These are phyloP conservation scores for Hyphopichia homilentoma DNA, from an alignment of 805 yeast species.

Conservation along the genomic window DNA sequence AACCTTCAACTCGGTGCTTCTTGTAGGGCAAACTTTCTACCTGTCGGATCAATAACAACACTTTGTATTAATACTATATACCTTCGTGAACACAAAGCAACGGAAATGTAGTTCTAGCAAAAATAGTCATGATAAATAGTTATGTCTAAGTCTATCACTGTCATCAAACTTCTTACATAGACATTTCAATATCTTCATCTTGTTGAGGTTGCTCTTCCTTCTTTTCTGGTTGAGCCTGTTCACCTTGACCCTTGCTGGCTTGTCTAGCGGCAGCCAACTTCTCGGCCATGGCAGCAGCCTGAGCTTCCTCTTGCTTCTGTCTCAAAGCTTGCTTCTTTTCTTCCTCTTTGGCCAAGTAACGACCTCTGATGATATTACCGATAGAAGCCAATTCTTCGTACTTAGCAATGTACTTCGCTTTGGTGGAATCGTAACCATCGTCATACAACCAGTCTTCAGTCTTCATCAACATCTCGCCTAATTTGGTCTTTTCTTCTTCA, in stretches of 20 bases:
- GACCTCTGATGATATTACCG: constrained; percentile 94
- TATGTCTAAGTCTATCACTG: too few relatives aligned
- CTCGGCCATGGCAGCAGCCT: constrained; percentile 79
- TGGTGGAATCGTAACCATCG: constrained; percentile 93
- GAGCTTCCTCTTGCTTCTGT: constrained; percentile 83
- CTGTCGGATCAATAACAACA: too few relatives aligned
- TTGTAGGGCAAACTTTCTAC: too few relatives aligned
- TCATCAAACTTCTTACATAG: too few relatives aligned
- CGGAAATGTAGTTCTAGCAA: neutral
- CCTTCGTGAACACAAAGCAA: too few relatives aligned
- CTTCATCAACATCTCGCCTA: constrained; percentile 67
- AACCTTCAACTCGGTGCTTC: too few relatives aligned
- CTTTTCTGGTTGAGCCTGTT: constrained; percentile 11
- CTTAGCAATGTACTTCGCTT: constrained; percentile 96
- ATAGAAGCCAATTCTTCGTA: constrained; percentile 93
- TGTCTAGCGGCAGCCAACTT: constrained; percentile 77
- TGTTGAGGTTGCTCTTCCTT: constrained; percentile 20
- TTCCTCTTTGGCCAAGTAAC: constrained; percentile 91
- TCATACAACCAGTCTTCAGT: constrained; percentile 99
- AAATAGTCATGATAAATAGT: neutral
- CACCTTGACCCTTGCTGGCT: constrained; percentile 29
- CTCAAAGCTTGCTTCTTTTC: constrained; percentile 88
- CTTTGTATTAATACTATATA: too few relatives aligned
- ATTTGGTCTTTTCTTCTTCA: constrained; percentile 82
- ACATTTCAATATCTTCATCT: constrained; percentile 34